These are phyloP conservation scores for Colletotrichum melonis DNA, from an alignment of 2,329 filamentous ascomycete species.

Conservation along the genomic window DNA sequence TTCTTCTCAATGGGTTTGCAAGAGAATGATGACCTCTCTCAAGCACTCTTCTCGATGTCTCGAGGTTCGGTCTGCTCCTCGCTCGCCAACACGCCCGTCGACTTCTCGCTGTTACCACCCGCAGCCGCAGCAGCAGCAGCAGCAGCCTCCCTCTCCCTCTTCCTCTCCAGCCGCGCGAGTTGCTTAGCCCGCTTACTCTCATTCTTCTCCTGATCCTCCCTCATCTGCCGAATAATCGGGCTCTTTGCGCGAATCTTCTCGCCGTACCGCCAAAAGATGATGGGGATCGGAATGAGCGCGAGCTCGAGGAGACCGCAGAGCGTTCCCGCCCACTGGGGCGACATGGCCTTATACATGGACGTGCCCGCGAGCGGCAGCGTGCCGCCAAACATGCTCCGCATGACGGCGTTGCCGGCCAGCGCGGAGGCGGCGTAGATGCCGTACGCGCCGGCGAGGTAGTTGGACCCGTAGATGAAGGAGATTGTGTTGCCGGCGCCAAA, in stretches of 20 bases:
- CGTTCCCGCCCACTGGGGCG: constrained; percentile 83
- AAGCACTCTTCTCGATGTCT: constrained; percentile 18
- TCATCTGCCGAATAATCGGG: constrained; percentile 56
- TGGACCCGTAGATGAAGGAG: constrained; percentile 85
- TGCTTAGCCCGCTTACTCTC: constrained; percentile 46
- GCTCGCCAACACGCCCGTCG: constrained; percentile 8
- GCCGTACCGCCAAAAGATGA: constrained; percentile 78
- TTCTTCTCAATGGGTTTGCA: background rate
- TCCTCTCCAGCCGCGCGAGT: constrained; percentile 41
- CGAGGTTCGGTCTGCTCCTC: background rate
- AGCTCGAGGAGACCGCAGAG: constrained; percentile 80
- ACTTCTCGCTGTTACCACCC: constrained; percentile 7
- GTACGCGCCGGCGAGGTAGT: constrained; percentile 81
- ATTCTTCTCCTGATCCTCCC: constrained; percentile 56
- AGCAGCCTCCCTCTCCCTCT: constrained; percentile 34
- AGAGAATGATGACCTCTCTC: background rate
- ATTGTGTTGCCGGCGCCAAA: constrained; percentile 83
- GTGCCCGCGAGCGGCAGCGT: constrained; percentile 80
- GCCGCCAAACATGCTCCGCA: constrained; percentile 80
- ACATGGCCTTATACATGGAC: constrained; percentile 75
- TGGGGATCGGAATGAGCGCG: constrained; percentile 80
- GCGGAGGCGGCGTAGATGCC: constrained; percentile 86
- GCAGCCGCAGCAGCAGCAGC: background rate
- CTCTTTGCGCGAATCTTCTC: constrained; percentile 64
- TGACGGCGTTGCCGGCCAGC: constrained; percentile 81